phyloP scores from a whole-genome alignment of 768 basidiomycete species.

The Boletus vermiculosoides region DNA sequence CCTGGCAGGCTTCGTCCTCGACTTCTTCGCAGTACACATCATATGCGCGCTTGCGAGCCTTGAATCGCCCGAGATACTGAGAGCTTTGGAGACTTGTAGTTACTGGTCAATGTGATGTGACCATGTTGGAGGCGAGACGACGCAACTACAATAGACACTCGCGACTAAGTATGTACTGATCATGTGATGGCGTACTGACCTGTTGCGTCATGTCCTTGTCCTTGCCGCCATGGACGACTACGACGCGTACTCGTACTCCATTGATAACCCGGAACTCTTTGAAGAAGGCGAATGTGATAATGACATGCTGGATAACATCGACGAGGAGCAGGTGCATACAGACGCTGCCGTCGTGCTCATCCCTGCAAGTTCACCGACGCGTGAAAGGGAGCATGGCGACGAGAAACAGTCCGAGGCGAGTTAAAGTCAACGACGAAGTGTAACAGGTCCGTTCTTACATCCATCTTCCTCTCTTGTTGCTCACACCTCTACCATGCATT shows the following conservation, averaged over 20 bases:
- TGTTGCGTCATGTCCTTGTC: no score
- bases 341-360: slow-evolving; percentile 13
- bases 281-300: slow-evolving; percentile 16
- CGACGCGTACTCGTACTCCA: slow-evolving; percentile 18
- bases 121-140: no score
- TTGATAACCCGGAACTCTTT: slow-evolving; percentile 14
- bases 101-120: no score
- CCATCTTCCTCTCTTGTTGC: neutral
- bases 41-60: no score
- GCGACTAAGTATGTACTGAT: no score
- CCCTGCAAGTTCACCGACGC: slow-evolving; percentile 14
- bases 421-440: slow-evolving; percentile 2
- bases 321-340: slow-evolving; percentile 13
- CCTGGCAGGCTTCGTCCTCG: no score
- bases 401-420: neutral
- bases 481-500: neutral
- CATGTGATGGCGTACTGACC: no score
- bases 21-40: no score
- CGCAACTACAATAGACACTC: no score
- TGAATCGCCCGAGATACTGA: no score
- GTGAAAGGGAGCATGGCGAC: neutral
- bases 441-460: slow-evolving; percentile 14
- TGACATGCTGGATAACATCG: slow-evolving; percentile 23
- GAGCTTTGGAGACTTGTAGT: no score
- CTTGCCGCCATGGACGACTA: no score